Evolutionary conservation across 2,329 filamentous ascomycete species (phyloP), one percentile per base, ranked within the genome.

Genomic region (Nigrospora sphaerica): DNA sequence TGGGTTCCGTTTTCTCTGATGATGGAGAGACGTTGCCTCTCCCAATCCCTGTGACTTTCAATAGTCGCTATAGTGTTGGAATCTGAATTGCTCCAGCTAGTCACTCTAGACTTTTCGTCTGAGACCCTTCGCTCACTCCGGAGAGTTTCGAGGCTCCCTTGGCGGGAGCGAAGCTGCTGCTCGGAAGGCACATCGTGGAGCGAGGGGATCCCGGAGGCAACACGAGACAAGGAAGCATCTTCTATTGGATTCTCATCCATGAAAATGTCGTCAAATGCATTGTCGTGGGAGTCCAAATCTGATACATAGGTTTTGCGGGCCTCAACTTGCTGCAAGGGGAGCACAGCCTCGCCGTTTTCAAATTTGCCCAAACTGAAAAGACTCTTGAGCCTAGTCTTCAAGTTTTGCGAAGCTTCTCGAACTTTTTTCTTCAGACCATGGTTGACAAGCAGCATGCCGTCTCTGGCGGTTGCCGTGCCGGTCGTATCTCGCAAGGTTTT

Each of bases 61-160:
- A 67, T 72, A 48, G 60, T 78, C 6, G 73, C 63, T 3, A 77
- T 73, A 3, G 77, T 80, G 47, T 74, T 74, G 2, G 73, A 70
- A 1, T 77, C 78, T 0, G 84, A 86, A 50, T 81, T 79, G 5
- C 77, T 77, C 85, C 85, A 88, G 60, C 85, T 89, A 2, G 84
- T 87, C 43, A 87, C 78, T 18, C 84, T 69, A n/a, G 81, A 85
- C 52, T 69, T 77, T 17, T 80, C 74, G 35, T 78, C 74, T 13
- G 63, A 68, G 1, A 55, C 57, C 43, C 63, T 64, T 36, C 61
- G 62, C 6, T 69, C 67, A 45, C 65, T 72, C 18, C 53, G 54
- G 3, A 75, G 52, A 49, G 73, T 81, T 49, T 75, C 75, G 6
- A 80, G 54, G 50, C 80, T 82, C 1, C 77, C 78, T 53, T 74